Evolutionary conservation across 208 protist species (phyloP), one percentile per base, ranked within the genome.

Genomic region (Spongospora subterranea): DNA sequence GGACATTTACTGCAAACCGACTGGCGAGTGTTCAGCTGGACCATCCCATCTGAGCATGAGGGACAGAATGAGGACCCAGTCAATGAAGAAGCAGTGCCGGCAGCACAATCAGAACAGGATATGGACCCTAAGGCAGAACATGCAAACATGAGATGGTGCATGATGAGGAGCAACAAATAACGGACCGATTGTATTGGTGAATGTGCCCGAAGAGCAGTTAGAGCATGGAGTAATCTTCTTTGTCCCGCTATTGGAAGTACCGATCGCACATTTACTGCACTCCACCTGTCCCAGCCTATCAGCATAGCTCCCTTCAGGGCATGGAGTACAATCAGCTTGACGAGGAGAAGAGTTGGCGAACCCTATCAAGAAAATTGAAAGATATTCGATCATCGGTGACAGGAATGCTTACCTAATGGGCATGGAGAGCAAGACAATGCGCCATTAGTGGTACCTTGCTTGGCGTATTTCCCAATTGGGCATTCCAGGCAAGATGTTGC

Each of bases 381-480:
- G n/a, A n/a, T n/a, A n/a, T n/a, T n/a, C n/a, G n/a, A n/a, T n/a
- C n/a, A n/a, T n/a, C n/a, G n/a, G n/a, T n/a, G n/a, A n/a, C n/a
- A n/a, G n/a, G n/a, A n/a, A n/a, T n/a, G n/a, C n/a, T n/a, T n/a
- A n/a, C n/a, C n/a, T n/a, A 64, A 11, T 89, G 40, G 45, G 41
- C 88, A 89, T 46, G n/a, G 88, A 20, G 40, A 29, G n/a, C 88
- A 89, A 29, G 88, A 43, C 1, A 46, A 35, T 29, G 46, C 45
- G 6, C 32, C 88, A 35, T 13, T 53, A 43, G 20, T 46, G n/a
- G n/a, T n/a, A n/a, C n/a, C n/a, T n/a, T n/a, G n/a, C n/a, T n/a
- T n/a, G 20, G 88, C 88, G 50, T 89, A 89, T 13, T 13, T 64
- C n/a, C 88, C 88, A n/a, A 35, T 11, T n/a, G 13, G n/a, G 41